Evolutionary conservation across 1,284 basidiomycete genomes (phyloP).

Genomic region (Inonotus obliquus): DNA sequence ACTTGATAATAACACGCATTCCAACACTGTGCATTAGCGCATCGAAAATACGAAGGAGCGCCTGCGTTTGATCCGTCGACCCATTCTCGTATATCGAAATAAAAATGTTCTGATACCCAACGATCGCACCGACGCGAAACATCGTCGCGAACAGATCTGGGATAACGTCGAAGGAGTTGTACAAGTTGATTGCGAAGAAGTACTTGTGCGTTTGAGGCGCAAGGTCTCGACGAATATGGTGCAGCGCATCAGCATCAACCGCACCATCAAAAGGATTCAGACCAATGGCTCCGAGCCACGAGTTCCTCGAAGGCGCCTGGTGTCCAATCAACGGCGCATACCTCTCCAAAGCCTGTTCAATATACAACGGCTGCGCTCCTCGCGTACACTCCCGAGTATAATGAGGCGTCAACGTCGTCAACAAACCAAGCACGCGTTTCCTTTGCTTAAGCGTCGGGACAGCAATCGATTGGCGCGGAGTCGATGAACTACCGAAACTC

Average conservation of each 20-base stretch:
- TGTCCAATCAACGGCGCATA: conserved; percentile 82
- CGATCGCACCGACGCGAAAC: conserved; percentile 82
- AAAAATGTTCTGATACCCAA: conserved; percentile 94
- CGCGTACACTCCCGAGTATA: conserved; percentile 90
- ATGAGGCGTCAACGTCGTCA: conserved; percentile 82
- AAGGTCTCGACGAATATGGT: conserved; percentile 38
- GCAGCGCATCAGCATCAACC: conserved; percentile 37
- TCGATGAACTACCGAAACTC: conserved; percentile 33
- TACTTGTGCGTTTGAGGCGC: conserved; percentile 80
- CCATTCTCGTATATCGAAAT: conserved; percentile 98
- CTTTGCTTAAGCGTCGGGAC: conserved; percentile 78
- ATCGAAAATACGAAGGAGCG: conserved; percentile 88
- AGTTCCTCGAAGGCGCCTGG: conserved; percentile 49
- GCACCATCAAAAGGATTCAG: conserved; percentile 41
- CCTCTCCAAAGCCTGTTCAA: conserved; percentile 77
- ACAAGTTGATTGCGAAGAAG: conserved; percentile 96
- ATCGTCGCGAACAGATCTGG: conserved; percentile 95
- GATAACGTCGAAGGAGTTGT: conserved; percentile 97
- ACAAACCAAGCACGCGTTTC: conserved; percentile 76
- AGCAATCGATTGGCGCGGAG: conserved; percentile 54
- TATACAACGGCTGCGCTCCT: conserved; percentile 76
- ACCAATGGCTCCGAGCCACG: conserved; percentile 57
- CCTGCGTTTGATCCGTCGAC: conserved; percentile 94
- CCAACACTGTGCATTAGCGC: conserved; percentile 85
- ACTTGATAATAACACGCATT: conserved; percentile 86